Evolutionary conservation across 257 asterid species (phyloP), one percentile per base, ranked within the genome.

Genomic region (Capsicum rhomboideum): DNA sequence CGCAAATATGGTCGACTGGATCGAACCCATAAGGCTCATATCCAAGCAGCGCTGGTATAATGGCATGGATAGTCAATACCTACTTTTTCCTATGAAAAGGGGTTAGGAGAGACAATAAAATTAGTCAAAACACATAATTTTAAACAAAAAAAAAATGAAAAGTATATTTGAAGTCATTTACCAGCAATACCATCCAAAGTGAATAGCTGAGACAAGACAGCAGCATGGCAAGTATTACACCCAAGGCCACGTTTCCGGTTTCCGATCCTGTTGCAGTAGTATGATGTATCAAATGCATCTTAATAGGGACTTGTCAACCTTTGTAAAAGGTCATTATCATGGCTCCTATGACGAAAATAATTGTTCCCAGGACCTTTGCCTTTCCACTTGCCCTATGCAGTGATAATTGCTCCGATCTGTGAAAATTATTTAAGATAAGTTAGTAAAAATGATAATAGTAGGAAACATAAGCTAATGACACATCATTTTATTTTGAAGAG

Each of bases 31-130:
- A 3, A 86, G 8, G 64, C 92, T 81, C 20, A 93, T n/a, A n/a
- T 88, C 10, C 91, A 74, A 20, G 96, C 92, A 0, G 95, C 89
- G 90, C 97, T 93, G 4, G 98, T 93, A 68, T 92, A 92, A 71
- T 84, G 94, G 53, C 89, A 95, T 11, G 97, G 97, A 52, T 91
- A 95, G 20, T 17, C 26, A 80, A 87, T 56, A 66, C 91, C 87
- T 89, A 95, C 77, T 64, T 91, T 90, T 0, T 97, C 86, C 96
- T 40, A 91, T 64, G 34, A 0, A 13, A 20, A 26, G 52, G 37
- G n/a, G 44, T 69, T 69, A 29, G 46, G 18, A 31, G 46, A 4
- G 23, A 46, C 13, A 46, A 8, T 46, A 46, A 8, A 46, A 46
- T 46, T 9, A 46, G 9, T 46, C 52, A 46, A 46, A 46, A 46